Base-by-base conservation (phyloP, 139 green algal species). In the Picochlorum costavermella region DNA sequence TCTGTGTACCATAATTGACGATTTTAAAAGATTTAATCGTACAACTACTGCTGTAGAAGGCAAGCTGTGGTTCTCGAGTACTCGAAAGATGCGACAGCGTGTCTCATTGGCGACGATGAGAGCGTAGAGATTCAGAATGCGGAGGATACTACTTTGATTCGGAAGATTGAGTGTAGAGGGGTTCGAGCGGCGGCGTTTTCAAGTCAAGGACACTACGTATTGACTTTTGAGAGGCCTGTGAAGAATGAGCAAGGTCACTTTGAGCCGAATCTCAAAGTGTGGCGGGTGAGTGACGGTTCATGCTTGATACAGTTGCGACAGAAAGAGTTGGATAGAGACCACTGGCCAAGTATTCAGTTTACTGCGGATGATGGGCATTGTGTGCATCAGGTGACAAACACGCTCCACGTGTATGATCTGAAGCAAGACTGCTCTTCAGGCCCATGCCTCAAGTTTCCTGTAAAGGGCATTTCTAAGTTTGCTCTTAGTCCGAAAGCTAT, bases 331-430 rank as follows among this genome's bases (percentile, higher is more conserved):
- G 68, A 48, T 63, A 56, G 40, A 84, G 90, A 91, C 84, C 81
- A 5, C 8, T 92, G 90, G 88, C 90, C 88, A 6, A 68, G 65
- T 12, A 25, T 96, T 37, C 81, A 94, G 58, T 94, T 91, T 69
- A 67, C 56, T 11, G 25, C 36, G 14, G 87, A 95, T 36, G 92
- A 96, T 49, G 25, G 6, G 1, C 31, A 77, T 6, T 71, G 78
- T 0, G 73, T 79, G 20, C 76, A 95, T 50, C 61, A 68, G 49
- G 86, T 96, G 6, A 88, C 75, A 43, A 95, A 93, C 71, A 92
- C 89, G 11, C 69, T 96, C 46, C 88, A 97, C 33, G 70, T 91
- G 6, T 96, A 92, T 77, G 68, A 78, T 43, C 60, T 31, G 0
- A 74, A 87, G 63, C 76, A 76, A 36, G 84, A 59, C 20, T 28